A percentile compares a stretch with the other conserved stretches of the same genome.
Conservation (phyloP, 305 asterid genomes). For the Fraxinus baroniana region DNA sequence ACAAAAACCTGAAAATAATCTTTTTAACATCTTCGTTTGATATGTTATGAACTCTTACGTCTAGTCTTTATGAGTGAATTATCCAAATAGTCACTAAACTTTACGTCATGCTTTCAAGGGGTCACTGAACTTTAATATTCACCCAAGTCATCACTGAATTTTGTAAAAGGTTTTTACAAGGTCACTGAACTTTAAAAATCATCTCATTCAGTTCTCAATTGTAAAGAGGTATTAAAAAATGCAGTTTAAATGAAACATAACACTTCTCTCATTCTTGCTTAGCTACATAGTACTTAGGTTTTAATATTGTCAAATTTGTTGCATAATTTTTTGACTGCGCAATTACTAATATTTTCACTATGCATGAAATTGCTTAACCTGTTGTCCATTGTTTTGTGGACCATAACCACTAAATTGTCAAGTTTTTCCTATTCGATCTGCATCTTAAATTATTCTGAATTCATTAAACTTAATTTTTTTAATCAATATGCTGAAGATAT, state of each 20-base stretch:
- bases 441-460: background rate
- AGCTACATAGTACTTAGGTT: too few species aligned
- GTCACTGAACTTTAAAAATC: too few species aligned
- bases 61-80: background rate
- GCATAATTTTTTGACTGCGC: background rate
- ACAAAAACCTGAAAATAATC: background rate
- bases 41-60: background rate
- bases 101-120: too few species aligned
- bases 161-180: too few species aligned
- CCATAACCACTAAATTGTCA: background rate
- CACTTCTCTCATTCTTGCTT: background rate
- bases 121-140: too few species aligned
- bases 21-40: background rate
- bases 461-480: background rate
- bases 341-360: background rate
- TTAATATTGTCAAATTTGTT: background rate
- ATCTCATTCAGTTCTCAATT: background rate
- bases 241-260: background rate
- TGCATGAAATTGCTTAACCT: background rate
- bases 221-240: background rate
- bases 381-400: background rate
- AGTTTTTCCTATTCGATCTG: background rate
- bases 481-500: background rate
- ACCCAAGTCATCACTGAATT: too few species aligned
- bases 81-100: too few species aligned